A percentile compares a stretch with the other conserved stretches of the same genome.
Conservation (phyloP, 495 filamentous ascomycete species). For the Penicillium argentinense region DNA sequence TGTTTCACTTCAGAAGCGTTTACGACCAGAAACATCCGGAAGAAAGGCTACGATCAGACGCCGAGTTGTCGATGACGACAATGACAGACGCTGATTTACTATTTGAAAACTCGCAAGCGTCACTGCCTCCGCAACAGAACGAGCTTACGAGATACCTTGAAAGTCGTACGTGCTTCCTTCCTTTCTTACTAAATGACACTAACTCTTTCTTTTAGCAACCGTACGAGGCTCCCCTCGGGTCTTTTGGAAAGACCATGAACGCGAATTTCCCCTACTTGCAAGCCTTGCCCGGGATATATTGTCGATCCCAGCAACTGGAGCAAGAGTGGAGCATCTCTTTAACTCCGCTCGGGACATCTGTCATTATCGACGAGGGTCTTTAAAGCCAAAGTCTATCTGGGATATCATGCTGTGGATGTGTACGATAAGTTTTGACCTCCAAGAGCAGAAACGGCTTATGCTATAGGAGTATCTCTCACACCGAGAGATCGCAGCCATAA, state of each 20-base stretch:
- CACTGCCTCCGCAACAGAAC: background rate
- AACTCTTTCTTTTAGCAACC: conserved; percentile 1
- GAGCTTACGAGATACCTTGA: conserved; percentile 1
- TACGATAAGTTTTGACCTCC: conserved; percentile 1
- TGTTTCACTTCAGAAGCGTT: no score
- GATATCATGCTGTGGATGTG: conserved; percentile 6
- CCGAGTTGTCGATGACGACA: background rate
- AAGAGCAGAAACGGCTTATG: conserved; percentile 2
- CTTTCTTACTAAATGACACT: background rate
- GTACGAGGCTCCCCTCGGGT: background rate
- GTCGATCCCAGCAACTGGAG: background rate
- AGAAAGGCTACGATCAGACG: conserved; percentile 1
- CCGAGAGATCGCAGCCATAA: conserved; percentile 5
- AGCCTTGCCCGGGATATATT: conserved; percentile 1
- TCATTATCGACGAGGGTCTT: background rate
- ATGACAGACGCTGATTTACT: background rate
- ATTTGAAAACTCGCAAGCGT: background rate
- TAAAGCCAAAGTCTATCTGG: conserved; percentile 2
- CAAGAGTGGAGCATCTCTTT: background rate
- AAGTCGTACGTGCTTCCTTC: background rate
- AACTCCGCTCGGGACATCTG: background rate
- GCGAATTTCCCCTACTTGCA: background rate
- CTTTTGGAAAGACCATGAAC: conserved; percentile 1
- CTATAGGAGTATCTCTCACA: conserved; percentile 4
- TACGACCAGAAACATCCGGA: background rate